These are phyloP conservation scores for Peltaster fructicola DNA, from an alignment of 2,329 filamentous ascomycete genomes.

Conservation along the genomic window DNA sequence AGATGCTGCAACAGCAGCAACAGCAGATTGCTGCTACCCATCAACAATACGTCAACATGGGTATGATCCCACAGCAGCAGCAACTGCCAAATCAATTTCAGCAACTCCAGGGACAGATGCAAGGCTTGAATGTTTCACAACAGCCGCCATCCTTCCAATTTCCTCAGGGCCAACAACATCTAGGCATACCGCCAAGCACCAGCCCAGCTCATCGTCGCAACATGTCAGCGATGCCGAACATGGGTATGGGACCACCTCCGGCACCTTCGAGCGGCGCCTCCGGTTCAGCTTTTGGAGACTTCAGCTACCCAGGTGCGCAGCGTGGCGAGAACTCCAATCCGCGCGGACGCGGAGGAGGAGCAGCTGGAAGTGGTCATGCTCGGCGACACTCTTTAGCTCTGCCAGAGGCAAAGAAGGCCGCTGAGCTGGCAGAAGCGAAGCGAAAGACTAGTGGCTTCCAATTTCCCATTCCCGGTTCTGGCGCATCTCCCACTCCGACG, in stretches of 20 bases:
- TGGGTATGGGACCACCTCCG: conserved; percentile 60
- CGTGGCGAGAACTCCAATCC: conserved; percentile 42
- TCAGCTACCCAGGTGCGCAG: conserved; percentile 23
- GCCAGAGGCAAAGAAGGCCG: conserved; percentile 92
- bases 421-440: conserved; percentile 92
- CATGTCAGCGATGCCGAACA: conserved; percentile 86
- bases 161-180: conserved; percentile 43
- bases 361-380: conserved; percentile 61
- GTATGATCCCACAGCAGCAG: conserved; percentile 78
- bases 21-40: conserved; percentile 93
- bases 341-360: conserved; percentile 54
- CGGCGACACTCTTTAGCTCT: conserved; percentile 87
- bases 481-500: conserved; percentile 32
- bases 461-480: conserved; percentile 63
- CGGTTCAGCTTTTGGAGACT: conserved; percentile 61
- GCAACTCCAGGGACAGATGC: conserved; percentile 62
- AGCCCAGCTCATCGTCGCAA: conserved; percentile 86
- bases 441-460: conserved; percentile 86
- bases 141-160: conserved; percentile 64
- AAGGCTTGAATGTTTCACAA: conserved; percentile 53
- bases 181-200: conserved; percentile 54
- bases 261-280: conserved; percentile 80
- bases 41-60: conserved; percentile 96
- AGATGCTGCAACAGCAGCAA: conserved; percentile 91
- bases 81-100: conserved; percentile 58